Evolutionary conservation across 306 rosid genomes (phyloP).

Genomic region (Glycine latifolia): DNA sequence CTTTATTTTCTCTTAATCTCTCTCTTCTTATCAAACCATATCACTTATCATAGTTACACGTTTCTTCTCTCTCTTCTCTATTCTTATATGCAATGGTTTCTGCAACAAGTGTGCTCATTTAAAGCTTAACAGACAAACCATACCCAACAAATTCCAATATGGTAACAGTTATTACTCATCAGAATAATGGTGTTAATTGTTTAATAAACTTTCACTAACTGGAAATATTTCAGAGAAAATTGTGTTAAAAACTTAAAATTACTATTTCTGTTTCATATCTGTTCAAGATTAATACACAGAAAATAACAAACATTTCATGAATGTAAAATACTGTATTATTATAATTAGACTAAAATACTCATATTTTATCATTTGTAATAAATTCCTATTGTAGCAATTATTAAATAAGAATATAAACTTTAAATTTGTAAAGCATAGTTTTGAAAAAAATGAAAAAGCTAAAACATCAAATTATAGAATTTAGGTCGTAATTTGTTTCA

Average conservation of each 20-base stretch:
- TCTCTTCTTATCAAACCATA: too few relatives aligned
- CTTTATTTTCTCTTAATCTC: too few relatives aligned
- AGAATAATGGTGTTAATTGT: not conserved
- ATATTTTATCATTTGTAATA: not conserved
- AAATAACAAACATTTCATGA: not conserved
- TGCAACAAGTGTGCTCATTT: not conserved
- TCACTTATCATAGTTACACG: too few relatives aligned
- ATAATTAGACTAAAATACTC: not conserved
- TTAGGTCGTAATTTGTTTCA: not conserved
- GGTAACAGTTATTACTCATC: not conserved
- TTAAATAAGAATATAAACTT: not conserved
- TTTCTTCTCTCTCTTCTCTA: too few relatives aligned
- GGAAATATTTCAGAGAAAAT: not conserved
- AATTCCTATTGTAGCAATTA: not conserved
- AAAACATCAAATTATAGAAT: not conserved
- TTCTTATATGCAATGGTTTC: not conserved
- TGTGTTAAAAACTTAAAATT: not conserved
- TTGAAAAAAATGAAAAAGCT: not conserved
- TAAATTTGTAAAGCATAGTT: not conserved
- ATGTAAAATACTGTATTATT: not conserved
- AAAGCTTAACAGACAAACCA: not conserved
- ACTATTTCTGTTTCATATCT: not conserved
- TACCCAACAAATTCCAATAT: slow-evolving; percentile 2
- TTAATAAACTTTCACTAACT: not conserved
- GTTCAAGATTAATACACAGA: not conserved